phyloP scores from a whole-genome alignment of 306 rosid species.

The Cucurbita maxima region DNA sequence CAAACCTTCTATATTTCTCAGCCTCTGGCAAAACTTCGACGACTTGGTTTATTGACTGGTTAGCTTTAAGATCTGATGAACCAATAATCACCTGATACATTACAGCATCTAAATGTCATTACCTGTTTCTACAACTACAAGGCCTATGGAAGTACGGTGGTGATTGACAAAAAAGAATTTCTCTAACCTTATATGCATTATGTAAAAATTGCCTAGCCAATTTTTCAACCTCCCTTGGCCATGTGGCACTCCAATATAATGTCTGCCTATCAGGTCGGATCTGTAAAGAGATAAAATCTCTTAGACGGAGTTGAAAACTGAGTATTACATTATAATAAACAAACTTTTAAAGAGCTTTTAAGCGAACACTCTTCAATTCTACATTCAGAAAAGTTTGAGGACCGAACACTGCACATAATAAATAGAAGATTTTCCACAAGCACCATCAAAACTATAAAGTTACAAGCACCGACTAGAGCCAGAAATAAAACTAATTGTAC shows the following conservation, averaged over 20 bases:
- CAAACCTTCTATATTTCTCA: constrained; percentile 85
- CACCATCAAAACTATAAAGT: background rate
- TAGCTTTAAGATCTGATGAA: constrained; percentile 72
- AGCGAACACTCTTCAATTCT: background rate
- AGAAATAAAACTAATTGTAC: background rate
- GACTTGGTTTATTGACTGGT: constrained; percentile 74
- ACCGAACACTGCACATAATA: background rate
- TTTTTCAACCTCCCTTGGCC: constrained; percentile 97
- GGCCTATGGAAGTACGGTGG: background rate
- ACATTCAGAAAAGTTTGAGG: background rate
- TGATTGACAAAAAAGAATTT: background rate
- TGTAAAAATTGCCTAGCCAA: constrained; percentile 83
- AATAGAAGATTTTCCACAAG: background rate
- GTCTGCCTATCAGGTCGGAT: constrained; percentile 98
- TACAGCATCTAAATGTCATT: background rate
- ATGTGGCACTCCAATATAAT: constrained; percentile 95
- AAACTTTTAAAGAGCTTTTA: background rate
- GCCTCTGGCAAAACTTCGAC: constrained; percentile 60
- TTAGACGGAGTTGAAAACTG: background rate
- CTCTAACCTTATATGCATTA: constrained; percentile 62
- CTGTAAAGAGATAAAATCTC: constrained; percentile 18
- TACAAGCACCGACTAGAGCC: background rate
- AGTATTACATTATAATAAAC: background rate
- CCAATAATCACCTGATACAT: constrained; percentile 61
- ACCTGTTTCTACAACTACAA: background rate